Evolutionary conservation across 495 filamentous ascomycete genomes (phyloP).

Genomic region (Aspergillus bertholletiae): DNA sequence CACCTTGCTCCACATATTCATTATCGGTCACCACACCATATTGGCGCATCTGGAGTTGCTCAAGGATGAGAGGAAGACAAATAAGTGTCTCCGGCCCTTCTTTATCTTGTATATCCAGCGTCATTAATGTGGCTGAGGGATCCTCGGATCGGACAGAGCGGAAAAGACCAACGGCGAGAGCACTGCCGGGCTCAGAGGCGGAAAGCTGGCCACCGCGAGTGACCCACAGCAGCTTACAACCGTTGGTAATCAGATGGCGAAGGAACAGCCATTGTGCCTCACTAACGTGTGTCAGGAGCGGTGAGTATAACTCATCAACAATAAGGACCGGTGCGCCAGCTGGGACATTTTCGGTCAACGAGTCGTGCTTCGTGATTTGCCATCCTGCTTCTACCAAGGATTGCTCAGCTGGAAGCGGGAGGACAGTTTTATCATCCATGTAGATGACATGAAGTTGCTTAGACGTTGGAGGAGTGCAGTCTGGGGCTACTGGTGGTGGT

Average conservation of each 20-base stretch:
- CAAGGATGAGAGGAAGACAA: background rate
- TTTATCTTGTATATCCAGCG: background rate
- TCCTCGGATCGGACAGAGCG: slow-evolving; percentile 1
- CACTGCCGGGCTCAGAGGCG: background rate
- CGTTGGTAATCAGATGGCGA: background rate
- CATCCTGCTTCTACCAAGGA: background rate
- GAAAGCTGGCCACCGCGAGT: background rate
- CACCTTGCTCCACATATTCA: slow-evolving; percentile 1
- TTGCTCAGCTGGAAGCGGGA: background rate
- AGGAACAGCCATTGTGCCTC: background rate
- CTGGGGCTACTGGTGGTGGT: background rate
- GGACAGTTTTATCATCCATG: background rate
- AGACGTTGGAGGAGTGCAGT: background rate
- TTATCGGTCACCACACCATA: background rate
- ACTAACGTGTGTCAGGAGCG: background rate
- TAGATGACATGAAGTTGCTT: background rate
- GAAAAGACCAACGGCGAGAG: background rate
- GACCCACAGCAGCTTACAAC: slow-evolving; percentile 1
- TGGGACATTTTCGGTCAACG: background rate
- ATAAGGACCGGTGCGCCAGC: background rate
- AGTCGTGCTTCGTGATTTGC: background rate
- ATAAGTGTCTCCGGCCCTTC: background rate
- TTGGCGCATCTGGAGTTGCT: background rate
- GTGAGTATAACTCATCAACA: background rate
- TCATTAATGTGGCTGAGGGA: background rate